These are phyloP conservation scores for Fusarium torreyae DNA, from an alignment of 2,329 filamentous ascomycete species.

Conservation along the genomic window DNA sequence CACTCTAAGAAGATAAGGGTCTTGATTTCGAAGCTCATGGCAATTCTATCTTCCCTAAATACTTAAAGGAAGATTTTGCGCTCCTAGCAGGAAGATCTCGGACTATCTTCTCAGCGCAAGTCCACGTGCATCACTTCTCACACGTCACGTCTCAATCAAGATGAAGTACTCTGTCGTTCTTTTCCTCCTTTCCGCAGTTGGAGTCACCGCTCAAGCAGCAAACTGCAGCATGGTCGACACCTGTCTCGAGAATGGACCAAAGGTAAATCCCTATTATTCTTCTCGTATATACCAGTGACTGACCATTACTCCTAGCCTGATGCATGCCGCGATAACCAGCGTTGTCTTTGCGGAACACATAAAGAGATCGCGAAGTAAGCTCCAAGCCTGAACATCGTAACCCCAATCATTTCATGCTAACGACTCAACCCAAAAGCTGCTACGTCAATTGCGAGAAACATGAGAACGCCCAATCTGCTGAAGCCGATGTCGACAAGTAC, in stretches of 20 bases:
- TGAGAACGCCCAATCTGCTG: not conserved
- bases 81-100: not conserved
- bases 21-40: not conserved
- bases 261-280: not conserved
- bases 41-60: not conserved
- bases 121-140: not conserved
- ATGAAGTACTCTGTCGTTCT: conserved; percentile 23
- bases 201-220: conserved; percentile 16
- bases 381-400: too few relatives aligned
- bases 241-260: conserved; percentile 27
- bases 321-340: conserved; percentile 8
- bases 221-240: conserved; percentile 11
- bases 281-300: accelerated
- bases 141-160: not conserved
- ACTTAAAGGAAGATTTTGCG: not conserved
- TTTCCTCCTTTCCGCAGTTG: not conserved
- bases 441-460: conserved; percentile 17
- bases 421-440: not conserved
- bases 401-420: not conserved
- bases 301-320: not conserved
- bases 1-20: not conserved
- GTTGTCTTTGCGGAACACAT: conserved; percentile 29
- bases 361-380: conserved; percentile 27
- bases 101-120: accelerated
- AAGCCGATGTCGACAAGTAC: conserved; percentile 18